phyloP scores from a whole-genome alignment of 108 stramenopile genomes.

The Cyclostephanos tholiformis region DNA sequence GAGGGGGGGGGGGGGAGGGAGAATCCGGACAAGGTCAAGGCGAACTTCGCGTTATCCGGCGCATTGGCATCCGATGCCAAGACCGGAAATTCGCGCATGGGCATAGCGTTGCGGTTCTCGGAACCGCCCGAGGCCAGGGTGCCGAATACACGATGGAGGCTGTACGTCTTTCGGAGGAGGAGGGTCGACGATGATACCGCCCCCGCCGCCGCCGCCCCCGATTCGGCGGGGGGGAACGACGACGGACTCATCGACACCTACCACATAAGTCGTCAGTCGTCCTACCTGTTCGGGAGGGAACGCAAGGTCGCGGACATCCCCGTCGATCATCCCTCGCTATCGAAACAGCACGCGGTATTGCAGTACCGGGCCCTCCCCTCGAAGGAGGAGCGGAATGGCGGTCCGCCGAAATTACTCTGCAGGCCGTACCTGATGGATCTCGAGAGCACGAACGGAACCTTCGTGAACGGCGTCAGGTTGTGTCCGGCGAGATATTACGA shows the following conservation, averaged over 20 bases:
- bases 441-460: constrained; percentile 95
- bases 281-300: constrained; percentile 94
- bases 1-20: too few relatives aligned
- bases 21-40: constrained; percentile 58
- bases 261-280: constrained; percentile 87
- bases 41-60: constrained; percentile 95
- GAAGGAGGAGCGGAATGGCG: constrained; percentile 28
- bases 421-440: constrained; percentile 97
- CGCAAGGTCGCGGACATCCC: constrained; percentile 87
- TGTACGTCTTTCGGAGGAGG: constrained; percentile 88
- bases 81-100: constrained; percentile 92
- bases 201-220: not conserved
- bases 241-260: constrained; percentile 76
- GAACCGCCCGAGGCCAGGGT: constrained; percentile 94
- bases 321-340: constrained; percentile 83
- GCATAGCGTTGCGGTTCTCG: constrained; percentile 90
- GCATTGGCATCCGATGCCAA: constrained; percentile 88
- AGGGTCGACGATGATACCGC: constrained; percentile 16
- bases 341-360: constrained; percentile 96
- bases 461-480: constrained; percentile 88
- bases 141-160: constrained; percentile 91
- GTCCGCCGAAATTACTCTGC: constrained; percentile 51
- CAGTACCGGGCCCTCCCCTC: constrained; percentile 86
- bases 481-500: constrained; percentile 96
- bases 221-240: not conserved